phyloP scores from a whole-genome alignment of 2,329 filamentous ascomycete genomes.

The Aspergillus viridinutans region DNA sequence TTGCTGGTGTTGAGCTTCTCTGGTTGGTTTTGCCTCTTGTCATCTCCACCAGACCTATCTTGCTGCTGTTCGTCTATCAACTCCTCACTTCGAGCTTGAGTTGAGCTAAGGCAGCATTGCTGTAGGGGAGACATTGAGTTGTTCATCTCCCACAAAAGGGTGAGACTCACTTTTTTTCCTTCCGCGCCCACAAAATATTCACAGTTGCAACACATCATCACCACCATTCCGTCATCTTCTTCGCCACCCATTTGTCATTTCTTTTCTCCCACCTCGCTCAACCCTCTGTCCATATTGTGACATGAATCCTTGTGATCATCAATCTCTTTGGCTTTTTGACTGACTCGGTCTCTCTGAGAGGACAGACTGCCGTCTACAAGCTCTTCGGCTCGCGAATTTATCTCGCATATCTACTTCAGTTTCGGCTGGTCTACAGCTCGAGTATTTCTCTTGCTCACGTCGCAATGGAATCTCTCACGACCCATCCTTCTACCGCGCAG shows the following conservation, averaged over 20 bases:
- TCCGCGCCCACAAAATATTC: constrained; percentile 1
- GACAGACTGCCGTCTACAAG: constrained; percentile 25
- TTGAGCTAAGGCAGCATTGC: constrained; percentile 18
- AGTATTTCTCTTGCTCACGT: constrained; percentile 22
- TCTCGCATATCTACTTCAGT: constrained; percentile 11
- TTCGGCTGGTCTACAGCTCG: constrained; percentile 22
- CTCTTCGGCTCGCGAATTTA: not conserved
- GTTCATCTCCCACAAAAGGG: constrained; percentile 83
- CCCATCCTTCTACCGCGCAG: constrained; percentile 83
- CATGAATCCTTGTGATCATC: not conserved
- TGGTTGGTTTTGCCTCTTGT: constrained; percentile 5
- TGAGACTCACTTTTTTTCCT: constrained; percentile 32
- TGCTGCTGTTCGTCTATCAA: not conserved
- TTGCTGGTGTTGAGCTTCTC: constrained; percentile 3
- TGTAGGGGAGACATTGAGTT: constrained; percentile 91
- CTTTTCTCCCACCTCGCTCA: not conserved
- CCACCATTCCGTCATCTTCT: constrained; percentile 11
- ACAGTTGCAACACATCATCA: constrained; percentile 7
- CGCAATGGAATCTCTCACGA: constrained; percentile 84
- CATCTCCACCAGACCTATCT: constrained; percentile 4
- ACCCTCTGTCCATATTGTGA: not conserved
- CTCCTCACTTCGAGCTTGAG: not conserved
- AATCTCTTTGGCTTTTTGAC: constrained; percentile 2
- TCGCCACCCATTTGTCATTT: constrained; percentile 1
- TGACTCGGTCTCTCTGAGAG: constrained; percentile 4